These are phyloP conservation scores for Pinus albicaulis DNA, from an alignment of 75 land plant genomes.

Conservation along the genomic window DNA sequence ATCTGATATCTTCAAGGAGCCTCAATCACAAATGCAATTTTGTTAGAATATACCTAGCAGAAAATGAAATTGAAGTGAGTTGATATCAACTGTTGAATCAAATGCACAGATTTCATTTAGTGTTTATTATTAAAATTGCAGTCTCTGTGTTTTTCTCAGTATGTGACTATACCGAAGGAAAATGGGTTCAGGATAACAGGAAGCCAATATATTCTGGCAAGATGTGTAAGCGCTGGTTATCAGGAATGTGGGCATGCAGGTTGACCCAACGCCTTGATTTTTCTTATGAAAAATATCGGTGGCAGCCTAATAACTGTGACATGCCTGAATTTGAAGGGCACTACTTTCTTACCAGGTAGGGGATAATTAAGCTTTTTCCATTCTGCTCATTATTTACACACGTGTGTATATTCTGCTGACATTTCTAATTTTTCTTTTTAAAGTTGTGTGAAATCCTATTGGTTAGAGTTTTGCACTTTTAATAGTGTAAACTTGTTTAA, in stretches of 20 bases:
- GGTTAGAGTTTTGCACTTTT: background rate
- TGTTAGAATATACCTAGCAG: background rate
- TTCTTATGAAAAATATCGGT: conserved; percentile 61
- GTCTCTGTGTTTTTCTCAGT: conserved; percentile 23
- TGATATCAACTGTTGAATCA: background rate
- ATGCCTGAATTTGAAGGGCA: conserved; percentile 65
- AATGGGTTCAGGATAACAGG: conserved; percentile 65
- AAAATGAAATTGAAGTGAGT: background rate
- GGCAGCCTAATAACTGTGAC: conserved; percentile 81
- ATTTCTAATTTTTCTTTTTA: background rate
- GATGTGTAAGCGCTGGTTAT: conserved; percentile 74
- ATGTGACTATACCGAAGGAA: conserved; percentile 76
- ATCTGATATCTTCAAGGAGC: background rate
- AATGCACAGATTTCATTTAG: background rate
- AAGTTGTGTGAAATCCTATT: background rate
- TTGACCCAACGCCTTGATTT: conserved; percentile 64
- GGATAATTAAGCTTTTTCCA: background rate
- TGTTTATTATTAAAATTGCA: background rate
- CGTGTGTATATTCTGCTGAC: too few relatives aligned
- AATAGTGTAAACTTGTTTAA: too few relatives aligned
- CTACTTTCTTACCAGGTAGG: conserved; percentile 60
- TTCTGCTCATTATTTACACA: background rate
- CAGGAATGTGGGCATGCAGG: conserved; percentile 88
- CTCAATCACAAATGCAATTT: background rate
- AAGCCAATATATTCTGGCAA: conserved; percentile 74